phyloP scores from a whole-genome alignment of 2,329 filamentous ascomycete genomes.

The Aspergillus aculeatinus region DNA sequence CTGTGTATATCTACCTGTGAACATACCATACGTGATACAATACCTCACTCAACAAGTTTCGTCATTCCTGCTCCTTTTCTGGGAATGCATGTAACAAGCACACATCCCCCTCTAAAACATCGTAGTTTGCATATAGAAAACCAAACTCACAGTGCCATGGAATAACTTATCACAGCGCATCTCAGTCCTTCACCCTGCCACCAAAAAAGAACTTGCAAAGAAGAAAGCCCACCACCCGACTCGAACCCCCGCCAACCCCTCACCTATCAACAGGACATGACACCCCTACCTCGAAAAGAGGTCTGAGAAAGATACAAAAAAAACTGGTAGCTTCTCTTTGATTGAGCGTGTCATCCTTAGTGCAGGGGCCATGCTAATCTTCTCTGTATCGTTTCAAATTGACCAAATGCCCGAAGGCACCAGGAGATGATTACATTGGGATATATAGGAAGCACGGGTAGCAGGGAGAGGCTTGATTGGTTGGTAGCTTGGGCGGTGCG shows the following conservation, averaged over 20 bases:
- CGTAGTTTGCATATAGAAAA: too few species aligned
- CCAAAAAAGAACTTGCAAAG: too few species aligned
- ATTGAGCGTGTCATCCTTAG: slow-evolving; percentile 94
- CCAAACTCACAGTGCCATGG: too few species aligned
- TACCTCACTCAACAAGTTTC: too few species aligned
- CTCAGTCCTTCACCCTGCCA: too few species aligned
- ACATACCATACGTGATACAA: too few species aligned
- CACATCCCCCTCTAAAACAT: too few species aligned
- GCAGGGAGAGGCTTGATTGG: slow-evolving; percentile 8
- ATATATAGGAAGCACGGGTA: slow-evolving; percentile 20
- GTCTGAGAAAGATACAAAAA: slow-evolving; percentile 47
- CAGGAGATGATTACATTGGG: slow-evolving; percentile 10
- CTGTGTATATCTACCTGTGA: too few species aligned
- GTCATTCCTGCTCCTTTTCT: too few species aligned
- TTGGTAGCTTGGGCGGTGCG: not conserved
- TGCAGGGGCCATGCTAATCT: slow-evolving; percentile 81
- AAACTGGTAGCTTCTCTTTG: slow-evolving; percentile 74
- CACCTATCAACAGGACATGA: not conserved
- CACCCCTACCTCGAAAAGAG: slow-evolving; percentile 6
- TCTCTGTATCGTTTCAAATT: slow-evolving; percentile 71
- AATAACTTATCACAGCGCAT: too few species aligned
- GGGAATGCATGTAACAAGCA: too few species aligned
- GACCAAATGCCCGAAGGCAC: slow-evolving; percentile 58
- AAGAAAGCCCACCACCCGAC: not conserved
- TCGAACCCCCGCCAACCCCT: not conserved